phyloP scores from a whole-genome alignment of 2,329 filamentous ascomycete species.

The Alternaria tenuissima region DNA sequence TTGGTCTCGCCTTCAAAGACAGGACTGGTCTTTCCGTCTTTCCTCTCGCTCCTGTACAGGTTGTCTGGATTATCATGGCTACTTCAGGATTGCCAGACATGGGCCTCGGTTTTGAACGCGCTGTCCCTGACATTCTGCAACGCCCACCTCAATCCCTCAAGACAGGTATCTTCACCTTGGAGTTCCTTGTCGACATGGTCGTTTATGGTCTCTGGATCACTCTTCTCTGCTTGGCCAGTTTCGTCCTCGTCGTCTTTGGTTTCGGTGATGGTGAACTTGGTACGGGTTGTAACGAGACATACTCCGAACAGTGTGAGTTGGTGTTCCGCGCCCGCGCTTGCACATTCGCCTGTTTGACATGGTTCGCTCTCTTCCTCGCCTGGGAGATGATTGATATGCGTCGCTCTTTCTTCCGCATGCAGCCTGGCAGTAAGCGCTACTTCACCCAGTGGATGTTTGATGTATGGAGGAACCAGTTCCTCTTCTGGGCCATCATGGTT shows the following conservation, averaged over 20 bases:
- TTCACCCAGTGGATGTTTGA: slow-evolving; percentile 68
- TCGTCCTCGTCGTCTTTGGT: slow-evolving; percentile 47
- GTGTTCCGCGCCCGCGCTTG: slow-evolving; percentile 69
- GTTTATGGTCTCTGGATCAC: slow-evolving; percentile 51
- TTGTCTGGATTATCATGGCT: slow-evolving; percentile 94
- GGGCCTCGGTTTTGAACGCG: slow-evolving; percentile 81
- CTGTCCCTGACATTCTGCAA: slow-evolving; percentile 78
- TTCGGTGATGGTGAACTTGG: slow-evolving; percentile 47
- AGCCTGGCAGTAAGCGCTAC: slow-evolving; percentile 63
- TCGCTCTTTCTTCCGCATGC: slow-evolving; percentile 78
- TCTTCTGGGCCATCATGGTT: slow-evolving; percentile 56
- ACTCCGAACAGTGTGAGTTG: slow-evolving; percentile 42
- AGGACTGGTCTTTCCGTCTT: slow-evolving; percentile 76
- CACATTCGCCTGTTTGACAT: slow-evolving; percentile 77
- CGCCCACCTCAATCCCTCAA: slow-evolving; percentile 72
- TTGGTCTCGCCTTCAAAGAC: slow-evolving; percentile 85
- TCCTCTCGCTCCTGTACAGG: slow-evolving; percentile 83
- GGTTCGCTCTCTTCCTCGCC: slow-evolving; percentile 78
- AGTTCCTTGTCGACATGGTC: slow-evolving; percentile 50
- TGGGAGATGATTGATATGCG: slow-evolving; percentile 81
- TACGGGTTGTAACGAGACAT: slow-evolving; percentile 46
- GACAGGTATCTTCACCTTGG: slow-evolving; percentile 50
- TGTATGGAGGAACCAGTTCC: slow-evolving; percentile 75
- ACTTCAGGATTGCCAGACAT: slow-evolving; percentile 82
- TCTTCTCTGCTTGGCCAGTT: slow-evolving; percentile 42